These are phyloP conservation scores for Aureobasidium sp. DNA, from an alignment of 2,329 filamentous ascomycete species.

Conservation along the genomic window DNA sequence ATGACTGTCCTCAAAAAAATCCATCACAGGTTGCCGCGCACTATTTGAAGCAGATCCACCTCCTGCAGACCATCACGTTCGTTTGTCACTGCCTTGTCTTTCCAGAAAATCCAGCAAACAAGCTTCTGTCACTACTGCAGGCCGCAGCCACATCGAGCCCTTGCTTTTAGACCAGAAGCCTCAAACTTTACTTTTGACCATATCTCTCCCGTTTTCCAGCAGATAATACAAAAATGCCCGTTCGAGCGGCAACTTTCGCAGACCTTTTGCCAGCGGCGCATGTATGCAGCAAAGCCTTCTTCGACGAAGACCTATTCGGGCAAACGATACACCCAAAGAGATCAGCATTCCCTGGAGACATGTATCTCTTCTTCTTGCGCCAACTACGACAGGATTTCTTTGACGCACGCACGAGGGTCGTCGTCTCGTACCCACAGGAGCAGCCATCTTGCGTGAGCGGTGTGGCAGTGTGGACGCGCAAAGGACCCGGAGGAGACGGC, in stretches of 20 bases:
- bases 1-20: neutral
- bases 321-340: conserved; percentile 23
- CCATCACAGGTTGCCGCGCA: neutral
- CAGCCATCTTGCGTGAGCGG: conserved; percentile 20
- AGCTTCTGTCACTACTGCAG: too few species aligned
- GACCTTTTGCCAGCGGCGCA: conserved; percentile 24
- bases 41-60: too few species aligned
- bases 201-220: too few species aligned
- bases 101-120: too few species aligned
- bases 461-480: conserved; percentile 24
- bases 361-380: conserved; percentile 24
- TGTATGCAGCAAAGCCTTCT: conserved; percentile 24
- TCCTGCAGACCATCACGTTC: neutral
- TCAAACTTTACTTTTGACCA: too few species aligned
- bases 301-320: conserved; percentile 24
- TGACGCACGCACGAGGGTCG: neutral
- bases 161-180: too few species aligned
- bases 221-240: conserved; percentile 23
- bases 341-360: conserved; percentile 23
- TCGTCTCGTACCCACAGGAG: conserved; percentile 4
- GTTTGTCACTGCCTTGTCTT: too few species aligned
- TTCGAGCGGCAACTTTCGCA: conserved; percentile 23
- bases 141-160: too few species aligned
- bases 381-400: conserved; percentile 20
- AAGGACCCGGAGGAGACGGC: conserved; percentile 14